Evolutionary conservation across 129 eudicot species (phyloP).

Genomic region (Dittrichia graveolens): DNA sequence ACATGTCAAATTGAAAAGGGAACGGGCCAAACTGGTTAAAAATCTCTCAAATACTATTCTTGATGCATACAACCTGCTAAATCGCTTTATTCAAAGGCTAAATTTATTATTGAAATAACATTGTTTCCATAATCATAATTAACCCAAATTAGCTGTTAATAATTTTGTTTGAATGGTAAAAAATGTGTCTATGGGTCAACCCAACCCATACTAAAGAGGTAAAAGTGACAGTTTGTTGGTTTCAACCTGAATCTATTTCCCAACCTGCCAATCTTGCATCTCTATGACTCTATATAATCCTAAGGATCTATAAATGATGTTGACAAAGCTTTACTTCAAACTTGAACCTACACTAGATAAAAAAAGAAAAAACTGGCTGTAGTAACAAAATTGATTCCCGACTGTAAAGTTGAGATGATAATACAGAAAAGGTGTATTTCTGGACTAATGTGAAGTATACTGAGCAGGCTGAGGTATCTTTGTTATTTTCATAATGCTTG

Average conservation of each 20-base stretch:
- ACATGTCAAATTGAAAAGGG: not conserved
- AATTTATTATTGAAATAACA: not conserved
- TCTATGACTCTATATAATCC: not conserved
- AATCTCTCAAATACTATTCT: not conserved
- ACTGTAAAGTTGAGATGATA: not conserved
- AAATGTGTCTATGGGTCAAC: not conserved
- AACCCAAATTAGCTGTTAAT: too few species aligned
- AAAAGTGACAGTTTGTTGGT: not conserved
- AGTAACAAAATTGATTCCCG: too few species aligned
- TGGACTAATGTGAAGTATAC: not conserved
- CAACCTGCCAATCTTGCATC: not conserved
- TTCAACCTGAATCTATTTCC: not conserved
- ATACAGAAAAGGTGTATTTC: not conserved
- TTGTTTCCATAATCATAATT: not conserved
- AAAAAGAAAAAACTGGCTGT: not conserved
- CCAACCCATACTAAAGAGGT: not conserved
- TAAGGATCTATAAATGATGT: not conserved
- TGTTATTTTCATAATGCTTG: constrained; percentile 22
- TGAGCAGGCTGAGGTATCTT: constrained; percentile 11
- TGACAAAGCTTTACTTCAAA: not conserved
- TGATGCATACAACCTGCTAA: not conserved
- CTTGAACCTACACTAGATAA: not conserved
- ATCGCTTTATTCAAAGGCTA: not conserved
- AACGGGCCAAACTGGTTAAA: not conserved
- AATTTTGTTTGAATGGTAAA: too few species aligned